A percentile compares a stretch with the other conserved stretches of the same genome.
phyloP scores from a whole-genome alignment of 768 basidiomycete genomes.

The Coprinopsis marcescibilis region DNA sequence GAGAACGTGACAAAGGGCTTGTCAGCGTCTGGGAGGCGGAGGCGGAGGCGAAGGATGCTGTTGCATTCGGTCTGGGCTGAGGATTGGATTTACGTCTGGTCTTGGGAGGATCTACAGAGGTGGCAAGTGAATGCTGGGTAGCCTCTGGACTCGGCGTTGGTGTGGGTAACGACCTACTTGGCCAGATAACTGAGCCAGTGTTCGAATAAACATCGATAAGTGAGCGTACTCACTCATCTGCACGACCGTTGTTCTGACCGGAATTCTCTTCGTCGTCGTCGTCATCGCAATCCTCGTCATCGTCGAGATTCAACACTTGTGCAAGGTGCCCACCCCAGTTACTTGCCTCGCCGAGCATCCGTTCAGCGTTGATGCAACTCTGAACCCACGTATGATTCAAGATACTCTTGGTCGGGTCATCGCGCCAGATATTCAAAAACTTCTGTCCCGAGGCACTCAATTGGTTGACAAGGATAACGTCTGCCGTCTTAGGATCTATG shows the following conservation, averaged over 20 bases:
- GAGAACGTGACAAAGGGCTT: too few relatives aligned
- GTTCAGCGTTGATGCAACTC: slow-evolving; percentile 36
- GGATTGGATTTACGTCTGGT: slow-evolving; percentile 8
- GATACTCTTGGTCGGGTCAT: slow-evolving; percentile 45
- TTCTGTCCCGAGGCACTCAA: slow-evolving; percentile 44
- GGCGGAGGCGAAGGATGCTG: too few relatives aligned
- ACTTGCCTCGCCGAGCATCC: slow-evolving; percentile 40
- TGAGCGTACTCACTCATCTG: not conserved
- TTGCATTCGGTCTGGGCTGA: too few relatives aligned
- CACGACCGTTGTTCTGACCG: slow-evolving; percentile 15
- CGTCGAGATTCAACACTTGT: too few relatives aligned
- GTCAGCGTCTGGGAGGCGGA: too few relatives aligned
- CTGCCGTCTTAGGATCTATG: slow-evolving; percentile 44
- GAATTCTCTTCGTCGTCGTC: slow-evolving; percentile 42
- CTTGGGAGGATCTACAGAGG: slow-evolving; percentile 6
- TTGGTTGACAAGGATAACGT: slow-evolving; percentile 56
- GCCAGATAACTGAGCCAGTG: not conserved
- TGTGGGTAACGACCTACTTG: slow-evolving; percentile 3
- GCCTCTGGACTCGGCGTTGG: slow-evolving; percentile 1
- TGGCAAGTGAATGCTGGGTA: not conserved
- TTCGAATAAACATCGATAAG: not conserved
- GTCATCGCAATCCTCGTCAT: slow-evolving; percentile 32
- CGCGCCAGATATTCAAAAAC: slow-evolving; percentile 55
- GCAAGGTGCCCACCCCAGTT: slow-evolving; percentile 47
- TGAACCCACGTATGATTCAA: slow-evolving; percentile 50